These are phyloP conservation scores for Globisporangium rhizosaccharum DNA, from an alignment of 352 stramenopile genomes.

Conservation along the genomic window DNA sequence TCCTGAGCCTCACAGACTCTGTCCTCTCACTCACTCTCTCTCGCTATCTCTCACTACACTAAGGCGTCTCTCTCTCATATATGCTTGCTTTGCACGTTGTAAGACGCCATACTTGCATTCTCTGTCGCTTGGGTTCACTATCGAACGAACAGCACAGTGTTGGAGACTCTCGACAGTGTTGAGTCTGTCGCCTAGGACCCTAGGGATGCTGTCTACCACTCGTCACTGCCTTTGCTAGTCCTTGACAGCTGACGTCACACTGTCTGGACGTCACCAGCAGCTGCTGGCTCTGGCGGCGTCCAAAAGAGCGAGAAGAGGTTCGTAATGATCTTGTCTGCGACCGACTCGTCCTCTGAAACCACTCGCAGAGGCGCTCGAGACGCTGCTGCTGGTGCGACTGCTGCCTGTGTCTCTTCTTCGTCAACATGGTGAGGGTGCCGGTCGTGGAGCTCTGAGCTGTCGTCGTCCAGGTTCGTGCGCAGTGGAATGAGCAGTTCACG, in stretches of 20 bases:
- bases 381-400: not conserved
- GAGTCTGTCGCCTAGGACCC: too few relatives aligned
- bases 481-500: constrained; percentile 4
- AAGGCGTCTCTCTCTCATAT: too few relatives aligned
- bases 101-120: too few relatives aligned
- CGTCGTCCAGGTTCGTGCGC: not conserved
- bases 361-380: constrained; percentile 8
- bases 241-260: constrained; percentile 17
- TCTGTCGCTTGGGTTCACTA: too few relatives aligned
- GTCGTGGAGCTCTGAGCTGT: not conserved
- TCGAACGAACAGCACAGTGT: too few relatives aligned
- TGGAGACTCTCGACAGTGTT: too few relatives aligned
- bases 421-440: not conserved
- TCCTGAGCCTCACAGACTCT: too few relatives aligned
- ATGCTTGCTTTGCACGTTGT: too few relatives aligned
- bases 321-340: constrained; percentile 81
- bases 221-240: too few relatives aligned
- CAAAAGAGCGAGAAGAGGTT: constrained; percentile 84
- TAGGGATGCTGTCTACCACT: too few relatives aligned
- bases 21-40: too few relatives aligned
- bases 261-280: constrained; percentile 29
- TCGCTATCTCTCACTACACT: too few relatives aligned
- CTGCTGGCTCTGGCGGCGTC: constrained; percentile 34
- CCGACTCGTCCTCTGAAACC: constrained; percentile 30
- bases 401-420: not conserved